A percentile compares a stretch with the other conserved stretches of the same genome.
Evolutionary conservation across 106 monocot genomes (phyloP).

Genomic region (Hemerocallis citrina): DNA sequence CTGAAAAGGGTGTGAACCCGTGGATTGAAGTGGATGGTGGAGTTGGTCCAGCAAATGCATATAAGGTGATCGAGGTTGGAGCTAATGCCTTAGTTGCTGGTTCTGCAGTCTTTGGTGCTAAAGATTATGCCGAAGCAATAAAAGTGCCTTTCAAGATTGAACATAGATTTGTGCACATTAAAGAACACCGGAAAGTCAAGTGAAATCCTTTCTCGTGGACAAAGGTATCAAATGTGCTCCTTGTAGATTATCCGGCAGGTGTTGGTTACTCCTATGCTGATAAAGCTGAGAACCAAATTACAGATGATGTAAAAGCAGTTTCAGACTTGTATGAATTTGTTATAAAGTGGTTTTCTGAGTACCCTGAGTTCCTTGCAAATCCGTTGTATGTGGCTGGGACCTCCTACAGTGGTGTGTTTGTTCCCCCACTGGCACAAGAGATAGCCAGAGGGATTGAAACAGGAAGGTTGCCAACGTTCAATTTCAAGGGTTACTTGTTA

Average conservation of each 20-base stretch:
- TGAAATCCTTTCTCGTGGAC: no score
- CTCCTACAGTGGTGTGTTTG: conserved; percentile 44
- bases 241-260: conserved; percentile 31
- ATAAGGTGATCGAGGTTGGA: conserved; percentile 95
- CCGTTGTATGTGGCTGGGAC: conserved; percentile 49
- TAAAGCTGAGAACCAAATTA: conserved; percentile 12
- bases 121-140: conserved; percentile 95
- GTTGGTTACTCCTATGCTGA: conserved; percentile 44
- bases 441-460: conserved; percentile 57
- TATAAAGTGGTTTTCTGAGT: conserved; percentile 50
- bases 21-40: conserved; percentile 99
- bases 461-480: conserved; percentile 17
- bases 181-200: no score
- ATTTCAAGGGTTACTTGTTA: conserved; percentile 32
- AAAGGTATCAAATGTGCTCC: conserved; percentile 27
- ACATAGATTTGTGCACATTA: no score
- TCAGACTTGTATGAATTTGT: conserved; percentile 28
- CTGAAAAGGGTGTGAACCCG: conserved; percentile 93
- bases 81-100: conserved; percentile 96
- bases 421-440: conserved; percentile 33
- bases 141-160: no score
- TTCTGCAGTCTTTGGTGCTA: conserved; percentile 95
- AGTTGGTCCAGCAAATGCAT: conserved; percentile 86
- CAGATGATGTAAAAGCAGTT: conserved; percentile 22
- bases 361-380: conserved; percentile 50